These are phyloP conservation scores for Diaporthe batatas DNA, from an alignment of 2,329 filamentous ascomycete species.

Conservation along the genomic window DNA sequence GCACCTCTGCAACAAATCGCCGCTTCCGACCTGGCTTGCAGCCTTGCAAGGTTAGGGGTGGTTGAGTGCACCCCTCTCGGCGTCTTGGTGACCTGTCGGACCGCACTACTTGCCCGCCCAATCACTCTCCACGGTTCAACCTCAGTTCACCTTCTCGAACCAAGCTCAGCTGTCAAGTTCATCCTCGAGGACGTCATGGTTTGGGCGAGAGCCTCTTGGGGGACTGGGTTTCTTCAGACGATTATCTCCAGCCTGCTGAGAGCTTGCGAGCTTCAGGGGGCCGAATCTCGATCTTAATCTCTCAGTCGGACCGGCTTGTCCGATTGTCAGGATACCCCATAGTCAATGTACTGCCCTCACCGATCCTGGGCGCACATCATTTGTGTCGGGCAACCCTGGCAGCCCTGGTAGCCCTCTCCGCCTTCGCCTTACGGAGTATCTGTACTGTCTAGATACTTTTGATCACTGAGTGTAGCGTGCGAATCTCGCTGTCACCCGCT, in stretches of 20 bases:
- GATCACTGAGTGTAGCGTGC: not conserved
- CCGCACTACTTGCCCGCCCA: constrained; percentile 24
- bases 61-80: constrained; percentile 24
- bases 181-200: constrained; percentile 30
- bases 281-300: constrained; percentile 21
- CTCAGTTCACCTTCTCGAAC: constrained; percentile 11
- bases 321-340: constrained; percentile 24
- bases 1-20: constrained; percentile 32
- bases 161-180: constrained; percentile 30
- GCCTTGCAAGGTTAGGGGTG: constrained; percentile 28
- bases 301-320: constrained; percentile 6
- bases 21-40: constrained; percentile 21
- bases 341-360: constrained; percentile 10
- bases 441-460: too few relatives aligned
- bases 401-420: not conserved
- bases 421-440: not conserved
- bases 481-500: not conserved
- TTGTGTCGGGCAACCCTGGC: not conserved
- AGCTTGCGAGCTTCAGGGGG: not conserved
- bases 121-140: constrained; percentile 11
- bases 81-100: constrained; percentile 20
- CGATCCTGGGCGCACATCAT: constrained; percentile 31
- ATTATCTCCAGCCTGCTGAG: not conserved
- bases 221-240: constrained; percentile 26
- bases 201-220: not conserved